Base-by-base conservation (phyloP, 2,329 filamentous ascomycete genomes). In the Colletotrichum nymphaeae region DNA sequence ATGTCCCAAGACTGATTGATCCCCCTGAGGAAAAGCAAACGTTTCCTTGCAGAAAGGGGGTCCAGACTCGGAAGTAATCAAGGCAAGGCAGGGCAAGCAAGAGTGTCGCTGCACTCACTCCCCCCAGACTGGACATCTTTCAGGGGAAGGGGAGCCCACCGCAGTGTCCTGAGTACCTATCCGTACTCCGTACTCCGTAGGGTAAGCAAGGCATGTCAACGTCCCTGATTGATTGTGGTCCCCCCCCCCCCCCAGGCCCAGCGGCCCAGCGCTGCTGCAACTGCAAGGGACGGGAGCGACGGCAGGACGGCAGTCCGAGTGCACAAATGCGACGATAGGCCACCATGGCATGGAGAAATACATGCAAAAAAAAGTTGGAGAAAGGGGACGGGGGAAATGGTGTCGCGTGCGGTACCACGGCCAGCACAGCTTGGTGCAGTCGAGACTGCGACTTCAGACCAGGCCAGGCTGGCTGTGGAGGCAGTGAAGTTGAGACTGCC, bases 1-100 rank as follows among this genome's bases (percentile, higher is more conserved):
- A 8, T 37, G 35, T 12, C 11, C 37, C 1, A 16, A 42, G 37
- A 42, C 14, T 42, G 37, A 12, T 35, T 35, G 37, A 42, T 19
- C 5, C 16, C 37, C 16, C 35, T 14, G 37, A 42, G 37, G 16
- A 42, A 42, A 42, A 42, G 37, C 37, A 42, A 42, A 42, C 37
- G 37, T 42, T 42, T 16, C 19, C 37, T 42, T 42, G 37, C 16
- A 42, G 37, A 19, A 19, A 42, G 6, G 16, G 16, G 37, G 37
- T 19, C 52, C 7, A 55, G n/a, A 11, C 49, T n/a, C 9, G 24
- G 4, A 4, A 6, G 37, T 19, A 42, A 32, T 58, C 52, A 58
- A 32, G 63, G 28, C 63, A 66, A 56, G 46, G 19, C 67, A 70
- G 55, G 52, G 14, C 35, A 37, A 32, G 30, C 30, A 37, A 42